Evolutionary conservation across 306 rosid species (phyloP).

Genomic region (Prunus persica): Prunus_persica_NCBIv2 NC_034009.1:41959501-41960000

Average conservation of each 20-base stretch:
- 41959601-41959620: constrained; percentile 7
- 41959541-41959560: background rate
- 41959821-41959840: constrained; percentile 12
- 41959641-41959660: constrained; percentile 95
- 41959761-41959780: constrained; percentile 98
- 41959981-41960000: constrained; percentile 87
- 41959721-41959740: constrained; percentile 85
- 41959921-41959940: constrained; percentile 82
- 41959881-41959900: constrained; percentile 33
- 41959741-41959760: constrained; percentile 89
- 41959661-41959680: constrained; percentile 85
- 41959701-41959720: constrained; percentile 83
- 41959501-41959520: no score
- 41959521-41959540: background rate
- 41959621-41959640: constrained; percentile 86
- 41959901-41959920: constrained; percentile 45
- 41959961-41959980: constrained; percentile 66
- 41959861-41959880: constrained; percentile 23
- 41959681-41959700: constrained; percentile 83
- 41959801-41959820: constrained; percentile 30
- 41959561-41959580: constrained; percentile 7
- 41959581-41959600: background rate
- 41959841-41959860: constrained; percentile 27
- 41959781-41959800: constrained; percentile 71
- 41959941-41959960: constrained; percentile 47